phyloP scores from a whole-genome alignment of 345 rosid species.

The Salix koriyanagi region DNA sequence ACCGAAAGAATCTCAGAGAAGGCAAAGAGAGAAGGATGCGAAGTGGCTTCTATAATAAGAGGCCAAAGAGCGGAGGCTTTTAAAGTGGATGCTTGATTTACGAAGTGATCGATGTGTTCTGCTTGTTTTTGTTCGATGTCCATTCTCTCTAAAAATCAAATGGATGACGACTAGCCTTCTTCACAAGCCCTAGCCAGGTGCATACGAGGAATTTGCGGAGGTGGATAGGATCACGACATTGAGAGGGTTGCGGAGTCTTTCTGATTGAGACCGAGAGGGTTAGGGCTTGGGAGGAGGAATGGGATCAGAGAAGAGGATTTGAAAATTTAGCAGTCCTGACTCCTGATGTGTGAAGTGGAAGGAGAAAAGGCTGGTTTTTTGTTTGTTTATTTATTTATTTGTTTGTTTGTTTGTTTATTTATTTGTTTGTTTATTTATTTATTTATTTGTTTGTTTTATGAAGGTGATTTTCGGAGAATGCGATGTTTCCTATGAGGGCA shows the following conservation, averaged over 20 bases:
- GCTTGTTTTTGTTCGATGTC: conserved; percentile 85
- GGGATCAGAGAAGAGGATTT: neutral
- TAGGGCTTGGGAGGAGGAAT: neutral
- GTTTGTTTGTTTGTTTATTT: too few species aligned
- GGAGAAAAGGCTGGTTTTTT: neutral
- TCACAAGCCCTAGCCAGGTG: neutral
- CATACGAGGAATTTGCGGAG: neutral
- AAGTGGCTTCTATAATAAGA: conserved; percentile 70
- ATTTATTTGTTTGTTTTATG: too few species aligned
- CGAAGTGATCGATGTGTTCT: conserved; percentile 60
- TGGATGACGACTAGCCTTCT: neutral
- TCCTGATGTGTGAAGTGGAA: neutral
- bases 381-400: too few species aligned
- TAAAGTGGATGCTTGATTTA: conserved; percentile 48
- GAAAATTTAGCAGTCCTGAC: neutral
- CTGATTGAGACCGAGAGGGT: neutral
- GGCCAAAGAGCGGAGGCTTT: conserved; percentile 52
- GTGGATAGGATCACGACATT: neutral
- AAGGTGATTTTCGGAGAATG: too few species aligned
- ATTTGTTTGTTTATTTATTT: too few species aligned
- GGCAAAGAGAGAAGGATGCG: conserved; percentile 82
- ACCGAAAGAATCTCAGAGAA: conserved; percentile 91
- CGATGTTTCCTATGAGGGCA: too few species aligned
- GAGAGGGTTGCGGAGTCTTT: neutral
- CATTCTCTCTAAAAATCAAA: conserved; percentile 35